These are phyloP conservation scores for Linnemannia zychae DNA, from an alignment of 192 early-diverging fungal species.

Conservation along the genomic window DNA sequence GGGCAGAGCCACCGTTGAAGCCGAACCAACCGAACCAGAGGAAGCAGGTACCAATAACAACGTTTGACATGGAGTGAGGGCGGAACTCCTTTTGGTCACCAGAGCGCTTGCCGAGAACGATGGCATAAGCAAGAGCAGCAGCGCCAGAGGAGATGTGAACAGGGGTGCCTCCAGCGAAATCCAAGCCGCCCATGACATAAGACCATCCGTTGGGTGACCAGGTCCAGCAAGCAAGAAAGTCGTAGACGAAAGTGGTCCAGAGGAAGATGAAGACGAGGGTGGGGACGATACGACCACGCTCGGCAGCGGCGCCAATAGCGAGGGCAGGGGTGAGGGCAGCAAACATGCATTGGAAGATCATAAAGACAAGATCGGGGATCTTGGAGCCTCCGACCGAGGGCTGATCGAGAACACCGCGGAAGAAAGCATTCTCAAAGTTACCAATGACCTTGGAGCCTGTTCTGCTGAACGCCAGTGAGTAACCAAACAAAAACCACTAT, in stretches of 20 bases:
- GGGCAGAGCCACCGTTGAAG: conserved; percentile 93
- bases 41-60: conserved; percentile 89
- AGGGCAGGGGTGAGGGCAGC: conserved; percentile 93
- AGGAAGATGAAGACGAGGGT: conserved; percentile 92
- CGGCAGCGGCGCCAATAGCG: conserved; percentile 91
- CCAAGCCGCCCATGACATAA: conserved; percentile 82
- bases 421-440: conserved; percentile 81
- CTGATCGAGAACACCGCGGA: conserved; percentile 64
- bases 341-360: conserved; percentile 93
- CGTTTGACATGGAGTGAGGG: conserved; percentile 93
- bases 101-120: conserved; percentile 86
- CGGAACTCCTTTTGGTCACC: conserved; percentile 80
- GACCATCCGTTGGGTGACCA: conserved; percentile 93
- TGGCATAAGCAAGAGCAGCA: conserved; percentile 89
- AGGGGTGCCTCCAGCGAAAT: conserved; percentile 98
- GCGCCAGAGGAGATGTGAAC: conserved; percentile 95
- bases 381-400: conserved; percentile 70
- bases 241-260: conserved; percentile 95
- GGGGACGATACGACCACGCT: conserved; percentile 88
- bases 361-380: conserved; percentile 84
- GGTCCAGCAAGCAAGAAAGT: conserved; percentile 96
- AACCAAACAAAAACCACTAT: conserved; percentile 93
- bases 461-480: conserved; percentile 88
- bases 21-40: conserved; percentile 98
- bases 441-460: conserved; percentile 82